Conservation (phyloP, 164 flowering plant species). For the Kingdonia uniflora region DNA sequence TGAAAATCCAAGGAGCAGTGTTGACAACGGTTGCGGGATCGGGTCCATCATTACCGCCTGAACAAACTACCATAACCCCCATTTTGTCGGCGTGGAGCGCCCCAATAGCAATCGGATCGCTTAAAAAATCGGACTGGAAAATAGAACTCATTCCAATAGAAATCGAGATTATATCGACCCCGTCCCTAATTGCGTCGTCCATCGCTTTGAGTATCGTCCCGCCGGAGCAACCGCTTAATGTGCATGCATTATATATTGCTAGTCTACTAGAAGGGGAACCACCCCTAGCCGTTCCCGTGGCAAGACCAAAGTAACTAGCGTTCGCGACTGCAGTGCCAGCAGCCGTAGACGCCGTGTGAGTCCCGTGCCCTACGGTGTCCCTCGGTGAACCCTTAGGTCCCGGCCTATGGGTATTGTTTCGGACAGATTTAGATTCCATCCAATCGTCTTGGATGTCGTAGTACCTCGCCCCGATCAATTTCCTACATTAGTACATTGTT, state of each 20-base stretch:
- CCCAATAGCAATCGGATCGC: slow-evolving; percentile 71
- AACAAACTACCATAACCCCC: slow-evolving; percentile 60
- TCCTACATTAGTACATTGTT: slow-evolving; percentile 21
- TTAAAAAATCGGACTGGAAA: slow-evolving; percentile 40
- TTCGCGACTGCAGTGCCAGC: slow-evolving; percentile 35
- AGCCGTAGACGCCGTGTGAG: slow-evolving; percentile 64
- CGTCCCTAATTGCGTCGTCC: slow-evolving; percentile 63
- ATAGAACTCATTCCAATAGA: slow-evolving; percentile 48
- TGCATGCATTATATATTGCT: slow-evolving; percentile 61
- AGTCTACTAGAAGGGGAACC: slow-evolving; percentile 46
- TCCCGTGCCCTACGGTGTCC: slow-evolving; percentile 58
- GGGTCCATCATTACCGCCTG: slow-evolving; percentile 79
- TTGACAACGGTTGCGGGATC: slow-evolving; percentile 51
- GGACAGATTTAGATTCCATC: neutral
- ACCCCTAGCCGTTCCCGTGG: slow-evolving; percentile 52
- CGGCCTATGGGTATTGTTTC: slow-evolving; percentile 1
- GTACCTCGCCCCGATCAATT: slow-evolving; percentile 75
- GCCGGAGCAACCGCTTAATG: slow-evolving; percentile 44
- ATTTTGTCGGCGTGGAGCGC: slow-evolving; percentile 61
- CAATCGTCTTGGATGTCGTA: slow-evolving; percentile 20
- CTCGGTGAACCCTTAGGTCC: slow-evolving; percentile 42
- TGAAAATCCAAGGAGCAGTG: slow-evolving; percentile 72
- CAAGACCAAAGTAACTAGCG: slow-evolving; percentile 61
- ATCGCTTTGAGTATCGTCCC: slow-evolving; percentile 50
- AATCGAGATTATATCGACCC: slow-evolving; percentile 70